phyloP scores from a whole-genome alignment of 257 asterid species.

The Solanum lycopersicoides region DNA sequence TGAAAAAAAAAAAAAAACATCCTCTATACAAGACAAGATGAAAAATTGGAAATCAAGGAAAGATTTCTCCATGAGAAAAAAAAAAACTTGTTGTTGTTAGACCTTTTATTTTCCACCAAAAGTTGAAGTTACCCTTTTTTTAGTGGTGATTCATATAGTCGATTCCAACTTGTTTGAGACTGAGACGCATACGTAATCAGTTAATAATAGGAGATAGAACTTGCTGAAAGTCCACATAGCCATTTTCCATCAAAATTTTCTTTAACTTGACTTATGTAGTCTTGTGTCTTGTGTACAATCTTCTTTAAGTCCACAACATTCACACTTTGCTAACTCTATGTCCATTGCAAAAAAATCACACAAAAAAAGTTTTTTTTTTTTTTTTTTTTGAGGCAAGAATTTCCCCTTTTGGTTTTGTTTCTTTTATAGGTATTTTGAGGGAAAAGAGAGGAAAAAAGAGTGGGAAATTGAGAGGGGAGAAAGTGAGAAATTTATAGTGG shows the following conservation, averaged over 20 bases:
- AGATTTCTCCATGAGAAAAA: neutral
- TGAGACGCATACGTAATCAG: neutral
- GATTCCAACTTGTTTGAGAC: neutral
- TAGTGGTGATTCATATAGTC: neutral
- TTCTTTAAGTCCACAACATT: constrained; percentile 85
- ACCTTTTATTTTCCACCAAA: constrained; percentile 5
- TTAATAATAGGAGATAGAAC: constrained; percentile 35
- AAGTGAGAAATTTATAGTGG: constrained; percentile 22
- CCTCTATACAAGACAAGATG: constrained; percentile 26
- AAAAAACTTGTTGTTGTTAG: neutral
- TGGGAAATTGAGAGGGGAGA: neutral
- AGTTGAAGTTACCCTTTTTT: neutral
- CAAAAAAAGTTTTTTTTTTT: neutral
- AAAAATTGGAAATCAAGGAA: neutral
- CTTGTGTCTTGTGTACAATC: constrained; percentile 89
- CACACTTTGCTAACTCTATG: constrained; percentile 71
- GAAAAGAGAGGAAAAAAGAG: neutral
- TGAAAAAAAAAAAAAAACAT: neutral
- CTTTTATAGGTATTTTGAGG: neutral
- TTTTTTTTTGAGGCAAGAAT: neutral
- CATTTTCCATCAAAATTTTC: constrained; percentile 70
- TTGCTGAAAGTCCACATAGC: constrained; percentile 84
- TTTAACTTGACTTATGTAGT: constrained; percentile 60
- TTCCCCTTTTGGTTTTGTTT: neutral
- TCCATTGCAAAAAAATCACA: constrained; percentile 31